A percentile compares a stretch with the other conserved stretches of the same genome.
Evolutionary conservation across 2,329 filamentous ascomycete species (phyloP).

Genomic region (Nemania abortiva): DNA sequence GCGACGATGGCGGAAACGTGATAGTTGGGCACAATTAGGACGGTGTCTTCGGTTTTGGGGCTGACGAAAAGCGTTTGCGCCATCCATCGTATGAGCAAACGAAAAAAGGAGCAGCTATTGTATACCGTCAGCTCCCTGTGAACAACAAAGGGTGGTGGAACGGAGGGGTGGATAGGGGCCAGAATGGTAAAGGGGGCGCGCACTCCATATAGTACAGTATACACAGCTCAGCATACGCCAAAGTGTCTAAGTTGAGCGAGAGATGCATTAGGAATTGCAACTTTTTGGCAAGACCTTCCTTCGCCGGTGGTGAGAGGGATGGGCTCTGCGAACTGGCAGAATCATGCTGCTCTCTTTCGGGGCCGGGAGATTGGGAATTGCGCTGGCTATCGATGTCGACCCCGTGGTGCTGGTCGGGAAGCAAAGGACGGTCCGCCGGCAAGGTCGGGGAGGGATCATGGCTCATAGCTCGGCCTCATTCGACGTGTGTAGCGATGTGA

Average conservation of each 20-base stretch:
- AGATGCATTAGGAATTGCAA: conserved; percentile 71
- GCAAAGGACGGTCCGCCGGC: conserved; percentile 52
- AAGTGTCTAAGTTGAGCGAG: conserved; percentile 70
- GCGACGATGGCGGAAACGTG: conserved; percentile 70
- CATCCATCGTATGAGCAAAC: conserved; percentile 68
- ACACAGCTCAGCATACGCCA: conserved; percentile 74
- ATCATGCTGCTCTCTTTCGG: conserved; percentile 36
- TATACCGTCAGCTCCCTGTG: conserved; percentile 24
- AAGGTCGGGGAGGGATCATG: conserved; percentile 59
- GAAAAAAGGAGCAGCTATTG: conserved; percentile 72
- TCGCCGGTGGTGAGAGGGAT: conserved; percentile 49
- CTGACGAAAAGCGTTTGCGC: conserved; percentile 74
- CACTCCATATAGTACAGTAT: conserved; percentile 79
- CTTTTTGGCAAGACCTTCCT: conserved; percentile 64
- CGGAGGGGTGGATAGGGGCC: neutral
- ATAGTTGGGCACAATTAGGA: conserved; percentile 67
- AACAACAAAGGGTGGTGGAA: conserved; percentile 3
- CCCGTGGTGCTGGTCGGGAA: conserved; percentile 43
- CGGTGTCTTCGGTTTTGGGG: conserved; percentile 69
- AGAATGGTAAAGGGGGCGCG: conserved; percentile 43
- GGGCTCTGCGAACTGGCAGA: conserved; percentile 40
- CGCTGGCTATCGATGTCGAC: conserved; percentile 36
- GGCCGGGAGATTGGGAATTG: conserved; percentile 26
- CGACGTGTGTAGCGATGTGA: conserved; percentile 50
- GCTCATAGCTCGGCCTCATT: conserved; percentile 60